Base-by-base conservation (phyloP, 1,139 yeast genomes). In the Yamadazyma diddensiae region DNA sequence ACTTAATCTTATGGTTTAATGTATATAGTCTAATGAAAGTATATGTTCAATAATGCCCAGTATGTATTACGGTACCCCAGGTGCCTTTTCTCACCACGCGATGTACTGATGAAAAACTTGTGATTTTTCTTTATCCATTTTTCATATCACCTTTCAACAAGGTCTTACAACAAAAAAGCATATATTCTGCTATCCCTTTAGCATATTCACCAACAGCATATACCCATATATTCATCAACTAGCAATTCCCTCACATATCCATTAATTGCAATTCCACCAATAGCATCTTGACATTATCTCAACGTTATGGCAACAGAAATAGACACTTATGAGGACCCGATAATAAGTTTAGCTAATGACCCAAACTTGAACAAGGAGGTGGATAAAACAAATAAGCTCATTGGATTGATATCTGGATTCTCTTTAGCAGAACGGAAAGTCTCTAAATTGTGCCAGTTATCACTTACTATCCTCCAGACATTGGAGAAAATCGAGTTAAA, bases 401-500 rank as follows among this genome's bases (percentile, higher is more conserved):
- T 71, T 2, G 51, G 47, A 33, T 50, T 70, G 13, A 75, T 76
- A 24, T 66, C 68, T 26, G 62, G 59, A 19, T 71, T 73, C 35
- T 57, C 68, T 2, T 45, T 67, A 20, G 51, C 66, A 1, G 81
- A 75, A 42, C 39, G 68, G 19, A 64, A 65, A 39, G 60, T 75
- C n/a, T 69, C 73, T 36, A 65, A 70, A 37, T 57, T 73, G 46
- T 76, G 82, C 47, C 72, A 62, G 38, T 58, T 70, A 15, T 58
- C 71, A n/a, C 57, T 74, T 33, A 64, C 65, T 26, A 65, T 73
- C 4, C 53, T 75, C 21, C 68, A 75, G 40, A 68, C 73, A 21
- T 53, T 76, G 30, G 82, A 76, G 47, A 67, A 68, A 41, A 59
- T 73, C 15, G 73, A 70, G 40, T 50, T 70, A 25, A 63, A 62